Percentiles rank a stretch among this genome's conserved stretches.
Conservation (phyloP, 768 basidiomycete genomes). For the Trametes cingulata region DNA sequence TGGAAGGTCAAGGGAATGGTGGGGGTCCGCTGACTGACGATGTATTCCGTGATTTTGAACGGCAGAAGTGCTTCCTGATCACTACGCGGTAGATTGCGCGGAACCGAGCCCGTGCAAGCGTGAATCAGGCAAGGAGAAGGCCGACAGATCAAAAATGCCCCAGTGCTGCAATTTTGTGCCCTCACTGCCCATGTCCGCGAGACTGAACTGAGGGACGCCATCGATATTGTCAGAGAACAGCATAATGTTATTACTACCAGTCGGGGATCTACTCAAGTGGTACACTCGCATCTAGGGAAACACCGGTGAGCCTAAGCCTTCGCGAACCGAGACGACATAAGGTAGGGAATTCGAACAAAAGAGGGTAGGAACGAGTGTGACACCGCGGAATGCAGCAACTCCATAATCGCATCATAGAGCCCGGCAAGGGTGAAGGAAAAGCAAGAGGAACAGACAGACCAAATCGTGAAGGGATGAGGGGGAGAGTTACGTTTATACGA, state of each 20-base stretch:
- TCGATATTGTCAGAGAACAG: not conserved
- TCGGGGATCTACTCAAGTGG: not conserved
- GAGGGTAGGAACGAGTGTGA: not conserved
- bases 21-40: not conserved
- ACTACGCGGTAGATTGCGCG: too few species aligned
- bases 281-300: conserved; percentile 10
- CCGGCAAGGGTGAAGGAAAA: not conserved
- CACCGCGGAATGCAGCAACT: not conserved
- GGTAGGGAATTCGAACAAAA: not conserved
- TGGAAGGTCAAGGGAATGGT: conserved; percentile 37
- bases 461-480: not conserved
- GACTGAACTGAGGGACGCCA: too few species aligned
- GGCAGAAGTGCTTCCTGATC: too few species aligned
- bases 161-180: too few species aligned
- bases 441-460: too few species aligned
- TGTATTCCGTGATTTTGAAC: too few species aligned
- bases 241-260: not conserved
- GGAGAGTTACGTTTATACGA: not conserved
- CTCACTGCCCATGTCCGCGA: too few species aligned
- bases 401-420: too few species aligned
- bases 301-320: conserved; percentile 10
- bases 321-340: not conserved
- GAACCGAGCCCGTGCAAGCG: too few species aligned
- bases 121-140: too few species aligned
- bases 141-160: too few species aligned